Evolutionary conservation across 1,284 basidiomycete genomes (phyloP).

Genomic region (Papiliotrema terrestris): DNA sequence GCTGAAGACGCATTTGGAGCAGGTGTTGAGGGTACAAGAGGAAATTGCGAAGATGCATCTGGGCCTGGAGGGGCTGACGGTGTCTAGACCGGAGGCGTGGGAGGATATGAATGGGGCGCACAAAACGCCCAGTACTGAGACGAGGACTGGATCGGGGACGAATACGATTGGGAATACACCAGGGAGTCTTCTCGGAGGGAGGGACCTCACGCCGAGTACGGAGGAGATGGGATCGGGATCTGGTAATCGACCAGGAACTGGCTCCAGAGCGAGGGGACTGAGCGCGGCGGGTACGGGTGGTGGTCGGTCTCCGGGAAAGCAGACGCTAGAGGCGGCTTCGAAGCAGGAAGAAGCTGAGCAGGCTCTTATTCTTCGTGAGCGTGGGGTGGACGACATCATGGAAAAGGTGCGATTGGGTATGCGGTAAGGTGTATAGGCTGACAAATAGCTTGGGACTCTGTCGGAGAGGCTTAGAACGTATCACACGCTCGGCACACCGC

Average conservation of each 20-base stretch:
- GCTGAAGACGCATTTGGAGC: slow-evolving; percentile 28
- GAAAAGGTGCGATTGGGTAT: slow-evolving; percentile 15
- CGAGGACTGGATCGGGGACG: background rate
- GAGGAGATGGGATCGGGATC: background rate
- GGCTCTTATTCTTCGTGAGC: slow-evolving; percentile 15
- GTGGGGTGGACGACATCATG: slow-evolving; percentile 37
- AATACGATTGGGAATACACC: background rate
- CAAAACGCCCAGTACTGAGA: background rate
- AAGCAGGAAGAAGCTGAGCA: slow-evolving; percentile 5
- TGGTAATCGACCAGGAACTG: background rate
- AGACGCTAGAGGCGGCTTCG: slow-evolving; percentile 2
- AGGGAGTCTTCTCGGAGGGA: background rate
- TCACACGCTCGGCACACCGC: slow-evolving; percentile 32
- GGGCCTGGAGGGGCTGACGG: slow-evolving; percentile 18
- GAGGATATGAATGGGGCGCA: background rate
- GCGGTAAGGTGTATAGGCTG: background rate
- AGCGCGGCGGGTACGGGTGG: background rate
- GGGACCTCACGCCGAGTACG: too few species aligned
- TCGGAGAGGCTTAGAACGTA: slow-evolving; percentile 26
- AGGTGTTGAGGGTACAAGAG: slow-evolving; percentile 29
- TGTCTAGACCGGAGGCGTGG: slow-evolving; percentile 4
- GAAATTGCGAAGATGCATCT: slow-evolving; percentile 34
- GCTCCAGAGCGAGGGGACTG: background rate
- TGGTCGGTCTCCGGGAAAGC: background rate
- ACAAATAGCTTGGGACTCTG: slow-evolving; percentile 18